Base-by-base conservation (phyloP, 2,329 filamentous ascomycete species). In the Diplocarpon mali region DNA sequence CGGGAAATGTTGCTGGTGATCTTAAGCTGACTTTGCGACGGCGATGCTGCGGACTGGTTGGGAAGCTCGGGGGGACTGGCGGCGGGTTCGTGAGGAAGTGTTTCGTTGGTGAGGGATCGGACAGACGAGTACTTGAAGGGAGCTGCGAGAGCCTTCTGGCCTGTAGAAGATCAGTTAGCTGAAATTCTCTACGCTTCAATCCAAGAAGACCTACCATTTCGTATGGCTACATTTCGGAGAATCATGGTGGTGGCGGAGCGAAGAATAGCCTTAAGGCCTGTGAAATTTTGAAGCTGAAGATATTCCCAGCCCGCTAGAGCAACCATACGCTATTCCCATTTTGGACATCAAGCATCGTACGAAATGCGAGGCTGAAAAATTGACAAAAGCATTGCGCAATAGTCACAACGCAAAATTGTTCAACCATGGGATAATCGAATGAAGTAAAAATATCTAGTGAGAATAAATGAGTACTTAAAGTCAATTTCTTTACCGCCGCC, bases 101-200 rank as follows among this genome's bases (percentile, higher is more conserved):
- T 51, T 39, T 59, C 55, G 40, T 55, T 59, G 42, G 58, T 54
- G 40, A 73, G 56, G 45, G 60, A 51, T 52, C 70, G 69, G 38
- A 67, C 57, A 53, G 62, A 66, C 52, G 53, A 53, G 48, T 44
- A 55, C 44, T 41, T 59, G 42, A 69, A 57, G 44, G 70, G 64
- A 50, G 68, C 59, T 47, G 67, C 67, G 60, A 78, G 57, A 56
- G 68, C 69, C 64, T 66, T 68, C 53, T 70, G 73, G 69, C 73
- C 75, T 80, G 48, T 36, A 43, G 37, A 13, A 2, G 31, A 47
- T 55, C 40, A 59, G 60, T 60, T 48, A 53, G 38, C 14, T 38
- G 14, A 1, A 2, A 8, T 8, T 0, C 20, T 5, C 6, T 15
- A 3, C 10, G 32, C 6, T 15, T 15, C 12, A 1, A 7, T 10